A percentile compares a stretch with the other conserved stretches of the same genome.
phyloP scores from a whole-genome alignment of 2,329 filamentous ascomycete genomes.

The Fusarium euwallaceae region DNA sequence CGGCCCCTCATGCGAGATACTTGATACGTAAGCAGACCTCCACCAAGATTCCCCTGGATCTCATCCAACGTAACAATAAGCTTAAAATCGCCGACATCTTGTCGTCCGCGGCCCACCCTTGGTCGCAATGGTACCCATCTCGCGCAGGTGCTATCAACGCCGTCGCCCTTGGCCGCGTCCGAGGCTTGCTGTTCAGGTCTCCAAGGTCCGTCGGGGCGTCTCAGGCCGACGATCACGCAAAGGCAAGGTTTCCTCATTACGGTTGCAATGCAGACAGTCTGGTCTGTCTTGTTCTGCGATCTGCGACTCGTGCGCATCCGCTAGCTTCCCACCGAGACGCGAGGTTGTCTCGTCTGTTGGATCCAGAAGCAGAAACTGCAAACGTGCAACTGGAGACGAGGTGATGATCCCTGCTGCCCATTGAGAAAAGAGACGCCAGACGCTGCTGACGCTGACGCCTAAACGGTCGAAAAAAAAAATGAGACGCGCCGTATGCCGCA shows the following conservation, averaged over 20 bases:
- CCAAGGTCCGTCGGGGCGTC: not conserved
- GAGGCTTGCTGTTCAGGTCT: slow-evolving; percentile 6
- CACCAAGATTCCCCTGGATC: slow-evolving; percentile 32
- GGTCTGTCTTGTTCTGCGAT: not conserved
- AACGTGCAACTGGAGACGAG: slow-evolving; percentile 12
- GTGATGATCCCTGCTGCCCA: slow-evolving; percentile 24
- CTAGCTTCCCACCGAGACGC: slow-evolving; percentile 19
- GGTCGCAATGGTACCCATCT: slow-evolving; percentile 11
- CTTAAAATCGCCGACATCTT: slow-evolving; percentile 45
- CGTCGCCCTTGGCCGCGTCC: slow-evolving; percentile 30
- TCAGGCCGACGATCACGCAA: slow-evolving; percentile 19
- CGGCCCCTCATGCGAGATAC: slow-evolving; percentile 36
- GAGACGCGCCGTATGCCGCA: slow-evolving; percentile 33
- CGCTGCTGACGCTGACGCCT: slow-evolving; percentile 34
- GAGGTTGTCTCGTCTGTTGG: slow-evolving; percentile 17
- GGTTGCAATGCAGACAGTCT: slow-evolving; percentile 4
- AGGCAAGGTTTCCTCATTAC: slow-evolving; percentile 1
- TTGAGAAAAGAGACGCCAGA: slow-evolving; percentile 31
- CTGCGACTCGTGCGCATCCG: slow-evolving; percentile 26
- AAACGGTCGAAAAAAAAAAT: slow-evolving; percentile 5
- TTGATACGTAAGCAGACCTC: slow-evolving; percentile 43
- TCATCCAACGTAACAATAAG: slow-evolving; percentile 43
- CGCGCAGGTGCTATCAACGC: slow-evolving; percentile 25
- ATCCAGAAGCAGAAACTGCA: slow-evolving; percentile 6
- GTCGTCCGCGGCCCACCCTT: slow-evolving; percentile 29